phyloP scores from a whole-genome alignment of 2,329 filamentous ascomycete species.

The Coniosporium tulheliwenetii region DNA sequence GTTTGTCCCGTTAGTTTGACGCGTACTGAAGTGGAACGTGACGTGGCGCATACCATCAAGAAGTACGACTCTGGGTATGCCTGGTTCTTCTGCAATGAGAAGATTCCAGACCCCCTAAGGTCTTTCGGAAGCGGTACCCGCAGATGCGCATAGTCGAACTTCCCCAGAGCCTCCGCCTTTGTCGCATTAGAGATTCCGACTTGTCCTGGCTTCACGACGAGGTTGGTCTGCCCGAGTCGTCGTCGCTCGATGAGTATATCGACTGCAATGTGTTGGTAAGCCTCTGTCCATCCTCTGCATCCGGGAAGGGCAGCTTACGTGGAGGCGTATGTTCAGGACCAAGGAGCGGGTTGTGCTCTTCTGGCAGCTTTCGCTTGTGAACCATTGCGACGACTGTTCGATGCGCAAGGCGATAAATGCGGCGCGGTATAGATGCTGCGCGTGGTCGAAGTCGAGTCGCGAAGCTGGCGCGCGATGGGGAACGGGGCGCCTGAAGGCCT shows the following conservation, averaged over 20 bases:
- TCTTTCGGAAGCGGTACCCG: constrained; percentile 86
- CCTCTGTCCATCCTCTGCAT: background rate
- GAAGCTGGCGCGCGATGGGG: no score
- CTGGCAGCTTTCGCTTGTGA: constrained; percentile 34
- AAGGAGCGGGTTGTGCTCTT: constrained; percentile 50
- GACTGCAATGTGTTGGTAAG: constrained; percentile 14
- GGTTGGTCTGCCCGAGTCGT: constrained; percentile 81
- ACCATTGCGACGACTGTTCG: constrained; percentile 6
- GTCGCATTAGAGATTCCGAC: constrained; percentile 55
- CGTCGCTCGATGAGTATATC: constrained; percentile 59
- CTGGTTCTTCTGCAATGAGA: constrained; percentile 51
- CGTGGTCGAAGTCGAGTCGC: no score
- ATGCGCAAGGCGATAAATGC: no score
- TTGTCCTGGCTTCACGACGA: constrained; percentile 66
- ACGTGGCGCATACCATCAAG: constrained; percentile 50
- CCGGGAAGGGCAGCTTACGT: constrained; percentile 33
- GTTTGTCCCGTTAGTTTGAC: constrained; percentile 4
- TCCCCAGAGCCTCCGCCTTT: constrained; percentile 58
- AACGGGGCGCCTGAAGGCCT: no score
- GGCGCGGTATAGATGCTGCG: no score
- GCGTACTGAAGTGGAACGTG: background rate
- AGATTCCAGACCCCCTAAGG: constrained; percentile 76
- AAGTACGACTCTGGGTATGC: constrained; percentile 79
- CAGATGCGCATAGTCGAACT: constrained; percentile 92
- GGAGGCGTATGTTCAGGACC: constrained; percentile 43